Evolutionary conservation across 2,329 filamentous ascomycete species (phyloP), one percentile per base, ranked within the genome.

Genomic region (Fusarium annulatum): DNA sequence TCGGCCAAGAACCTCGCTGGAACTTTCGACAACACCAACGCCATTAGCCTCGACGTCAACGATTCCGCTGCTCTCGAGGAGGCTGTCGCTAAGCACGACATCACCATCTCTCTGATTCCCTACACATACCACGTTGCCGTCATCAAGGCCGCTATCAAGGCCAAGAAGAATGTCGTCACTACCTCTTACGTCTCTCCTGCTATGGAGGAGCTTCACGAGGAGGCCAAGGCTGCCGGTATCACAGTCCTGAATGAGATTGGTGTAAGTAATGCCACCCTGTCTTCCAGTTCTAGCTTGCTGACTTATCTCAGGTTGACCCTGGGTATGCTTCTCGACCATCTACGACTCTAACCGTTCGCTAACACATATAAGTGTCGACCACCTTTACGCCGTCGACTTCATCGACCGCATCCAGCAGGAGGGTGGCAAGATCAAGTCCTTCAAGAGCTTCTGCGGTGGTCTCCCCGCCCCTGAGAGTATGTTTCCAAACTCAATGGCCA

Each of bases 211-310:
- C 90, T 98, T 57, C 93, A 98, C 79, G 87, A 91, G 78, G 86
- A 92, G 78, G 91, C 89, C 82, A 97, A 97, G 88, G 93, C 92
- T 72, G 96, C 96, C 23, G 95, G 95, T 70, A 98, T 98, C 81
- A 97, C 94, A 16, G 95, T 98, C 81, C 95, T 98, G 93, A 98
- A 98, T 85, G 96, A 98, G 89, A 97, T 97, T 80, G 94, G 94
- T 71, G 80, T 93, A 68, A 84, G 85, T 79, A 15, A 21, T 28
- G 41, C 9, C 19, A 8, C 14, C 4, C 14, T 36, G 16, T 28
- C 19, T 28, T 30, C 38, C 36, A n/a, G 38, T 66, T 36, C 9
- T 41, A 61, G 18, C 55, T 58, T 56, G 9, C 43, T 58, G 19
- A 55, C 60, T 26, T 26, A 42, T 36, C 14, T 33, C 42, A 73